phyloP scores from a whole-genome alignment of 148 eudicot genomes.

The Hydrangea macrophylla region DNA sequence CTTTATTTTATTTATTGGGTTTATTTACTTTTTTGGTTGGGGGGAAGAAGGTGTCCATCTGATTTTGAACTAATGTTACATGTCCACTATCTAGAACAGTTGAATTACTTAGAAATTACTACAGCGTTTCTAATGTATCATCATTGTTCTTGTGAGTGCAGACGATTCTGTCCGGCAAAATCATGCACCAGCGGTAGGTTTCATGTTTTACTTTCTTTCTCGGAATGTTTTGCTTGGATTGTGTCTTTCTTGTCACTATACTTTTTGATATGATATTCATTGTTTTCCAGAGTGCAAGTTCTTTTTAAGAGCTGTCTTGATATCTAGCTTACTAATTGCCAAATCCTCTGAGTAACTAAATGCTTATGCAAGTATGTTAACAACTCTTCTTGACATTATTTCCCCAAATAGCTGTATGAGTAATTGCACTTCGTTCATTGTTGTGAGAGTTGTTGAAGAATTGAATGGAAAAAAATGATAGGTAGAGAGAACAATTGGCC shows the following conservation, averaged over 20 bases:
- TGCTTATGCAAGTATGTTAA: not conserved
- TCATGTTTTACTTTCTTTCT: conserved; percentile 7
- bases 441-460: not conserved
- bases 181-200: conserved; percentile 44
- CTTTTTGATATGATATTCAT: not conserved
- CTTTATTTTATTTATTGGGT: not conserved
- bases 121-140: conserved; percentile 3
- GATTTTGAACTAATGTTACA: not conserved
- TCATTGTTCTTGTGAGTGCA: conserved; percentile 27
- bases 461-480: not conserved
- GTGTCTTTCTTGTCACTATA: not conserved
- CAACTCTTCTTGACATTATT: not conserved
- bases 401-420: not conserved
- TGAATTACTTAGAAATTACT: not conserved
- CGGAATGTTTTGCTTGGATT: not conserved
- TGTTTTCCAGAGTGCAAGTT: not conserved
- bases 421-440: not conserved
- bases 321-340: not conserved
- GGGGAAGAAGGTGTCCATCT: not conserved
- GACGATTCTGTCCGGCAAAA: conserved; percentile 37
- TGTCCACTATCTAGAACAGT: not conserved
- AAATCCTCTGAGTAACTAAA: not conserved
- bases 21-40: not conserved
- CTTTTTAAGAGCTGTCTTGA: not conserved
- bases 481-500: no score